Conservation (phyloP, 306 rosid species). For the Cajanus cajan region DNA sequence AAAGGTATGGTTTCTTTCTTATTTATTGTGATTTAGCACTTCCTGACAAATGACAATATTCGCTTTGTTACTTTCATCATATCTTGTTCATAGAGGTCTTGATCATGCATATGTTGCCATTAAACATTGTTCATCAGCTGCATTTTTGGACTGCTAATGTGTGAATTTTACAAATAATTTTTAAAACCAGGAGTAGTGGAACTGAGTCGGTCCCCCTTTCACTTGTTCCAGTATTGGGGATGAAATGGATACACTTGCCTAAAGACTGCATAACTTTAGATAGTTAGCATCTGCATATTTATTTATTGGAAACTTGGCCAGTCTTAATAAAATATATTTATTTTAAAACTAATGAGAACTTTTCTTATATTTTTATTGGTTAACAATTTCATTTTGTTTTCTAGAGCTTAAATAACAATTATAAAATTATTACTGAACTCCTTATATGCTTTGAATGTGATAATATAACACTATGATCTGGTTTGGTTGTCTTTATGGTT, state of each 20-base stretch:
- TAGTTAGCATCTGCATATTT: neutral
- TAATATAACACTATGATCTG: no score
- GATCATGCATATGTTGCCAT: neutral
- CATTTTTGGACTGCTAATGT: neutral
- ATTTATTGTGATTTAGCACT: neutral
- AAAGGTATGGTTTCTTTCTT: constrained; percentile 56
- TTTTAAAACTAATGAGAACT: neutral
- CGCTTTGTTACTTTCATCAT: no score
- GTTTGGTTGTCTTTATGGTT: constrained; percentile 30
- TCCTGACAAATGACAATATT: no score
- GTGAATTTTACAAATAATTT: neutral
- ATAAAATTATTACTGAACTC: no score
- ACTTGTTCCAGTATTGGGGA: neutral
- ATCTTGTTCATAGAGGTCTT: neutral
- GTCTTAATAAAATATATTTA: neutral
- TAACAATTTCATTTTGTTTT: no score
- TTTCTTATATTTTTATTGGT: no score
- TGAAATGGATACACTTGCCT: neutral
- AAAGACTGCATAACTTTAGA: neutral
- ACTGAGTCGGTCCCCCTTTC: neutral
- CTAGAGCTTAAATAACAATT: no score
- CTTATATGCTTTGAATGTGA: no score
- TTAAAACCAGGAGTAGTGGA: neutral
- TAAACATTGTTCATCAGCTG: neutral
- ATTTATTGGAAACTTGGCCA: neutral